Evolutionary conservation across 148 eudicot species (phyloP), one percentile per base, ranked within the genome.

Genomic region (Vaccinium macrocarpon): DNA sequence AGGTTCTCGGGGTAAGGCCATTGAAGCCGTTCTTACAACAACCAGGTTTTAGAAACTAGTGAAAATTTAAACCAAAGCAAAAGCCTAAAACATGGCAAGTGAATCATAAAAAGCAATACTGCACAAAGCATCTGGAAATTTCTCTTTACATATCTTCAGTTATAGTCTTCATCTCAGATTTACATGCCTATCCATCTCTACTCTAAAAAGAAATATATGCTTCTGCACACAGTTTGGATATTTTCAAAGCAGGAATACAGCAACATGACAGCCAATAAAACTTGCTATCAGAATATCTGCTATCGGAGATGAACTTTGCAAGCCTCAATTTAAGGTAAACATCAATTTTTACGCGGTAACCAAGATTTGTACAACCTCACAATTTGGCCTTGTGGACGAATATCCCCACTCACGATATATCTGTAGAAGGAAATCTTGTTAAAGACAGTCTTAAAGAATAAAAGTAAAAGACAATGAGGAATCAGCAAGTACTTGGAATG

Each of bases 131-230:
- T 48, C 16, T 15, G 46, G 49, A 66, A 81, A 61, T 46, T 62
- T 49, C 75, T 64, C 25, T 48, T 3, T 81, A 38, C 72, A 42
- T 12, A 46, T 25, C 76, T 49, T 81, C 75, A 64, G 56, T 76
- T n/a, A 27, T 4, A 3, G 16, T 25, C 38, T 68, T 68, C 83
- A 42, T 35, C 59, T 53, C 49, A 18, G 27, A 82, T 82, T 50
- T 82, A 82, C 84, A 82, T 70, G 61, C 59, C 76, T 50, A 68
- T 82, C 76, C 16, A 82, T 29, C 71, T 70, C 23, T 82, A 82
- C 77, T 50, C 49, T 82, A 66, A 49, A 49, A n/a, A 23, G 19
- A 50, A 13, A 82, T 8, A 50, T 50, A 57, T 29, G 42, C 27
- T 25, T 49, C 2, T 2, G 25, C 27, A 16, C 46, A 9, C 29